These are phyloP conservation scores for Zymoseptoria pseudotritici DNA, from an alignment of 2,329 filamentous ascomycete genomes.

Conservation along the genomic window DNA sequence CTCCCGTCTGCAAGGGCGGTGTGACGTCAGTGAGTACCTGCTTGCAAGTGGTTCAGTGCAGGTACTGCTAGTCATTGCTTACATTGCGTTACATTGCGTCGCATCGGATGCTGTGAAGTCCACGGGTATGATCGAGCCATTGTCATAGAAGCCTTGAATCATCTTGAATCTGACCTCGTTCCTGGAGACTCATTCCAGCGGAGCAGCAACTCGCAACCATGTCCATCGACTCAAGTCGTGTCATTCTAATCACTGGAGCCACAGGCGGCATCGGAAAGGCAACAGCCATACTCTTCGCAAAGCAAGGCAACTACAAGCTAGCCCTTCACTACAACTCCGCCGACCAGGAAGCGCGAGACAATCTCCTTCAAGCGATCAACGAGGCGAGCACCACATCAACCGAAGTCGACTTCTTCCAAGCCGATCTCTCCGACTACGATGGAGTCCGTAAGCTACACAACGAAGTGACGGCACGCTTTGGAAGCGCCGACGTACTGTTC, in stretches of 20 bases:
- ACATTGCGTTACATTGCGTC: not conserved
- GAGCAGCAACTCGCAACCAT: not conserved
- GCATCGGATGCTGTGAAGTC: not conserved
- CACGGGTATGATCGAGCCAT: too few species aligned
- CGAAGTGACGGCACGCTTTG: conserved; percentile 27
- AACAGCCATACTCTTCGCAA: conserved; percentile 35
- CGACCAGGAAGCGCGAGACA: conserved; percentile 26
- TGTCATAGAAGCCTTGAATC: not conserved
- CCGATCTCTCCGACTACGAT: conserved; percentile 16
- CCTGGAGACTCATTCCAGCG: not conserved
- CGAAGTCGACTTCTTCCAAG: conserved; percentile 28
- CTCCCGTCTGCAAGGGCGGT: not conserved
- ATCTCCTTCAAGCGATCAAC: conserved; percentile 24
- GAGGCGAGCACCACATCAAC: conserved; percentile 33
- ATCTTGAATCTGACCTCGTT: not conserved
- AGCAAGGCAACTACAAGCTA: conserved; percentile 34
- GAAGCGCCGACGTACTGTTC: conserved; percentile 35
- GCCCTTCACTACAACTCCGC: conserved; percentile 39
- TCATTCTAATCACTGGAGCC: conserved; percentile 35
- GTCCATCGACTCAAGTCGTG: not conserved
- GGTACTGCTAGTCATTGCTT: not conserved
- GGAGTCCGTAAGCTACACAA: conserved; percentile 30
- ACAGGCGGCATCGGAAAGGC: conserved; percentile 39
- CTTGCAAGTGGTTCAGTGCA: not conserved
- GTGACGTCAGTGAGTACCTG: not conserved